Evolutionary conservation across 768 basidiomycete species (phyloP).

Genomic region (Suillus ampliporus): DNA sequence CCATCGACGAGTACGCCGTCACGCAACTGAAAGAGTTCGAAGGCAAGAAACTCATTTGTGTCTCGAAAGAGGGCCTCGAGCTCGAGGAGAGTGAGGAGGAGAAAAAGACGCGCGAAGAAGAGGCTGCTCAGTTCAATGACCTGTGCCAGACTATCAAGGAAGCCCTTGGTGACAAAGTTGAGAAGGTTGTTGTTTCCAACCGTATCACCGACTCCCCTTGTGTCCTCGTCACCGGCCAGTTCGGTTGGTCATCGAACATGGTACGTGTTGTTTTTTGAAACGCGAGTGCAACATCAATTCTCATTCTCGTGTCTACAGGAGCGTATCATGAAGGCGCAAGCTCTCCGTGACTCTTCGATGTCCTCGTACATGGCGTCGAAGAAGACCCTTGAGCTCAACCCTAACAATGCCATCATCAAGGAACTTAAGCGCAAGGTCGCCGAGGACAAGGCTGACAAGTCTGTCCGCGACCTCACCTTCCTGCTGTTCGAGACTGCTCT

Average conservation of each 20-base stretch:
- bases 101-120: conserved; percentile 89
- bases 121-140: conserved; percentile 81
- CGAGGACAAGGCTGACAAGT: conserved; percentile 99
- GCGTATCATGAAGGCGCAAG: conserved; percentile 99
- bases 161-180: conserved; percentile 97
- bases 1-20: conserved; percentile 98
- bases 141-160: conserved; percentile 97
- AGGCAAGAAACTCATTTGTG: conserved; percentile 95
- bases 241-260: conserved; percentile 99
- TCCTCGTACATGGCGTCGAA: conserved; percentile 99
- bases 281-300: not conserved
- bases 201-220: conserved; percentile 97
- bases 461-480: conserved; percentile 94
- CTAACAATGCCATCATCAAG: conserved; percentile 89
- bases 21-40: conserved; percentile 99
- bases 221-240: conserved; percentile 97
- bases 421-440: conserved; percentile 95
- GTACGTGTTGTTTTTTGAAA: conserved; percentile 42
- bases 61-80: conserved; percentile 99
- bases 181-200: conserved; percentile 98
- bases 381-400: conserved; percentile 98
- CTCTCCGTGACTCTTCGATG: conserved; percentile 95
- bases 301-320: conserved; percentile 50
- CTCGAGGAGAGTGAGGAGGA: conserved; percentile 99
- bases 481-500: conserved; percentile 97